Base-by-base conservation (phyloP, 768 basidiomycete genomes). In the Daedaleopsis sinensis region DNA sequence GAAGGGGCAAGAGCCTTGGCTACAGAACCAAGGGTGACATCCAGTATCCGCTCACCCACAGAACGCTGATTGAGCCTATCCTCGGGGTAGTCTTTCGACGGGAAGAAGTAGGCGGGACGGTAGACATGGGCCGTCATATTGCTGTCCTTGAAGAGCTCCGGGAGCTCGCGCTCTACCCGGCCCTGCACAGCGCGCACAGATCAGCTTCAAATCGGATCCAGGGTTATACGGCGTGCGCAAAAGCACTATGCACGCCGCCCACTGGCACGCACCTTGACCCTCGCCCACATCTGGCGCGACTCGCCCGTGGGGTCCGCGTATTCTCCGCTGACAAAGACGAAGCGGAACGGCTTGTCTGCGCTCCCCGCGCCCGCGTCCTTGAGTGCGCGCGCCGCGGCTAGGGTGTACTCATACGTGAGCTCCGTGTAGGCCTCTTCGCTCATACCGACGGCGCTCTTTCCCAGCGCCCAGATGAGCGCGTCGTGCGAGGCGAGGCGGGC, bases 211-310 rank as follows among this genome's bases (percentile, higher is more conserved):
- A n/a, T n/a, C n/a, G n/a, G n/a, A n/a, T n/a, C 18, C 11, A n/a
- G 8, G 12, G 10, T 38, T 13, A 53, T 23, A 6, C 38, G 15
- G 13, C 38, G 44, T 13, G 18, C 23, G 5, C 24, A 48, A 47
- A 11, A 18, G 44, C 1, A 58, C 16, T 19, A 48, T 37, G 1
- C 18, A 10, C 1, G 39, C 27, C 3, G 16, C n/a, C n/a, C n/a
- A n/a, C n/a, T n/a, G n/a, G n/a, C n/a, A 50, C 73, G n/a, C 23
- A 78, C 78, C 73, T 78, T 78, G 56, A 78, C 72, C 4, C 70
- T 62, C 1, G 71, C 71, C 66, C 76, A 78, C 64, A 75, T 67
- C 49, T 66, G 61, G n/a, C 59, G 21, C 21, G 70, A 69, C 57
- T 71, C 70, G 49, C 70, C 72, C 24, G 67, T 67, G 37, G 76